These are phyloP conservation scores for Xylaria sp. DNA, from an alignment of 2,329 filamentous ascomycete genomes.

Conservation along the genomic window DNA sequence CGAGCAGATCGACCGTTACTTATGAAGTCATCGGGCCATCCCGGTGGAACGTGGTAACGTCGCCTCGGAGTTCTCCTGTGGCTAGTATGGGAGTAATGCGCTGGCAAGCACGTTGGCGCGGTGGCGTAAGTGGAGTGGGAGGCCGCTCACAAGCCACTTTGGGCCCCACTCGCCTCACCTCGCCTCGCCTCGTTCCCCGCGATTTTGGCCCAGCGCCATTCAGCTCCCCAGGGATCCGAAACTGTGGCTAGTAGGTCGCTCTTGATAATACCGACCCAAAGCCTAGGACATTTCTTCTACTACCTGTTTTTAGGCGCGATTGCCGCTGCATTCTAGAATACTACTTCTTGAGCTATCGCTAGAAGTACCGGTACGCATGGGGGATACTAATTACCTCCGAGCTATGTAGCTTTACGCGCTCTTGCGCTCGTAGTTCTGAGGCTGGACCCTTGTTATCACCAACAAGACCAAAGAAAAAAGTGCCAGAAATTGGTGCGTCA, in stretches of 20 bases:
- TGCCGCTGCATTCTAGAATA: not conserved
- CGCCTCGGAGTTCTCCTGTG: constrained; percentile 30
- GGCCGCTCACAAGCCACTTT: constrained; percentile 38
- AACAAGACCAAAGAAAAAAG: too few relatives aligned
- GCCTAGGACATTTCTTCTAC: too few relatives aligned
- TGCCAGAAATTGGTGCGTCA: too few relatives aligned
- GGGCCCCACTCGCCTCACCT: constrained; percentile 19
- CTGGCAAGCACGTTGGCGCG: constrained; percentile 27
- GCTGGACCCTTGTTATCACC: too few relatives aligned
- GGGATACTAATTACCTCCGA: too few relatives aligned
- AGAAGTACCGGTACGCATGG: too few relatives aligned
- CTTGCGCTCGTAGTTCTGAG: not conserved
- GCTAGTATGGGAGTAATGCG: constrained; percentile 17
- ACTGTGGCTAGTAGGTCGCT: constrained; percentile 3
- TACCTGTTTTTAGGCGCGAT: too few relatives aligned
- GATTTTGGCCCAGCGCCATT: constrained; percentile 24
- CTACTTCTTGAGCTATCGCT: not conserved
- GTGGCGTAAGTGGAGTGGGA: constrained; percentile 31
- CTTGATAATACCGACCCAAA: not conserved
- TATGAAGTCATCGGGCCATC: constrained; percentile 34
- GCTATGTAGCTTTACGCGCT: not conserved
- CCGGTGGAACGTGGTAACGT: constrained; percentile 27
- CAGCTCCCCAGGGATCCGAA: constrained; percentile 36
- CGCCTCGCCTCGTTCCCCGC: constrained; percentile 30
- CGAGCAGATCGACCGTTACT: not conserved